A percentile compares a stretch with the other conserved stretches of the same genome.
Conservation (phyloP, 352 stramenopile species). For the Globisporangium perplexum region DNA sequence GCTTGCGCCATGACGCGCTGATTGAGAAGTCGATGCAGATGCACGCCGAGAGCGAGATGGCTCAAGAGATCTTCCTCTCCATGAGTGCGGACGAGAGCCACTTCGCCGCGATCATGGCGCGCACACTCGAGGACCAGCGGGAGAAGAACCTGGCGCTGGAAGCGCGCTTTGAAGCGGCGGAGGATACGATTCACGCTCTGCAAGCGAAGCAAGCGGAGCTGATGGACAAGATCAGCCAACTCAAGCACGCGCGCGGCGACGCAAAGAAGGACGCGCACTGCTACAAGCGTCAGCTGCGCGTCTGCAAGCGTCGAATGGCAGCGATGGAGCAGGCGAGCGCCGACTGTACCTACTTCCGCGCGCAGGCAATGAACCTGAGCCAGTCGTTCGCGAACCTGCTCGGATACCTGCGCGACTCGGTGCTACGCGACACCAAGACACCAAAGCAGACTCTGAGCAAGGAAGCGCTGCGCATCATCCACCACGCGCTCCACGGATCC, state of each 20-base stretch:
- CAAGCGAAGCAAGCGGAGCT: slow-evolving; percentile 35
- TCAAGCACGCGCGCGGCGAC: slow-evolving; percentile 47
- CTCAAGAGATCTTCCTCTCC: slow-evolving; percentile 45
- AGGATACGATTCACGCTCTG: slow-evolving; percentile 21
- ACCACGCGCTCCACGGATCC: slow-evolving; percentile 10
- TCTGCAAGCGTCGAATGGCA: slow-evolving; percentile 33
- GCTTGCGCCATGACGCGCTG: slow-evolving; percentile 55
- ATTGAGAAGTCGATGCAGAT: slow-evolving; percentile 46
- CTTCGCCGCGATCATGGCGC: slow-evolving; percentile 43
- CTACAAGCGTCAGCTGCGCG: slow-evolving; percentile 50
- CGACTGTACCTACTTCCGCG: slow-evolving; percentile 36
- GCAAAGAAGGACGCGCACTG: slow-evolving; percentile 51
- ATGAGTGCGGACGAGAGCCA: slow-evolving; percentile 58
- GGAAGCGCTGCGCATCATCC: slow-evolving; percentile 30
- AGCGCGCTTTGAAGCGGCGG: slow-evolving; percentile 14
- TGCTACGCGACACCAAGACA: slow-evolving; percentile 53
- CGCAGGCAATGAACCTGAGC: slow-evolving; percentile 31
- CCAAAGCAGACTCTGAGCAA: slow-evolving; percentile 55
- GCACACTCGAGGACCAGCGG: slow-evolving; percentile 37
- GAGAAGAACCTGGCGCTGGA: slow-evolving; percentile 30
- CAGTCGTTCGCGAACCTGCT: slow-evolving; percentile 35
- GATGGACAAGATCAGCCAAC: slow-evolving; percentile 25
- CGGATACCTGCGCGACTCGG: slow-evolving; percentile 32
- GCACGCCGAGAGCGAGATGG: slow-evolving; percentile 55
- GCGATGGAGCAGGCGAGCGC: slow-evolving; percentile 19